phyloP scores from a whole-genome alignment of 345 rosid genomes.

The Eucalyptus guilfoylei region DNA sequence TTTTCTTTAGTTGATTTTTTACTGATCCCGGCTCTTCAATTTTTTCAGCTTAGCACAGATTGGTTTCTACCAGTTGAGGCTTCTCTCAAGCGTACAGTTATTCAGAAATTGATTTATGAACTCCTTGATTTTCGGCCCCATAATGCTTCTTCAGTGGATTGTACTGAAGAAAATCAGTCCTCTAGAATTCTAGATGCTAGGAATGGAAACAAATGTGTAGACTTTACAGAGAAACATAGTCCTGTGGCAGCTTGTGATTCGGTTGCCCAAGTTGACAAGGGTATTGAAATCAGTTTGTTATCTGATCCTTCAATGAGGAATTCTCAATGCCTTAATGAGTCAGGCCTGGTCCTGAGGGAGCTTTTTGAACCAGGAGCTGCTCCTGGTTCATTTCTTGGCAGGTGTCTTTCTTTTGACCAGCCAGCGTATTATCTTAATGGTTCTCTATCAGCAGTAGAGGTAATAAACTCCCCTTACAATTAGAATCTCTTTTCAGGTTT shows the following conservation, averaged over 20 bases:
- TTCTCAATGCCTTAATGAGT: conserved; percentile 43
- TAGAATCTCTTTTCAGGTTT: not conserved
- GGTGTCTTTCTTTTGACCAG: conserved; percentile 51
- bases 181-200: conserved; percentile 16
- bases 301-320: conserved; percentile 49
- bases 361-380: conserved; percentile 58
- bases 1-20: not conserved
- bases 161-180: conserved; percentile 23
- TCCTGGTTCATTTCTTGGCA: conserved; percentile 54
- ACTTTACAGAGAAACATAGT: conserved; percentile 28
- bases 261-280: conserved; percentile 29
- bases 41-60: conserved; percentile 56
- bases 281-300: conserved; percentile 67
- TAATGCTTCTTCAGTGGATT: conserved; percentile 22
- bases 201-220: conserved; percentile 18
- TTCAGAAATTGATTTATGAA: conserved; percentile 65
- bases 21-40: not conserved
- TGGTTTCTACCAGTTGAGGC: conserved; percentile 96
- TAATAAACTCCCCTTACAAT: conserved; percentile 3
- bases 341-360: conserved; percentile 75
- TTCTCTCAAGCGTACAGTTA: conserved; percentile 79
- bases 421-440: conserved; percentile 48
- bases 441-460: conserved; percentile 48
- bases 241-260: conserved; percentile 30
- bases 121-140: conserved; percentile 43